A percentile compares a stretch with the other conserved stretches of the same genome.
phyloP scores from a whole-genome alignment of 352 stramenopile genomes.

The Phytophthora citrophthora region DNA sequence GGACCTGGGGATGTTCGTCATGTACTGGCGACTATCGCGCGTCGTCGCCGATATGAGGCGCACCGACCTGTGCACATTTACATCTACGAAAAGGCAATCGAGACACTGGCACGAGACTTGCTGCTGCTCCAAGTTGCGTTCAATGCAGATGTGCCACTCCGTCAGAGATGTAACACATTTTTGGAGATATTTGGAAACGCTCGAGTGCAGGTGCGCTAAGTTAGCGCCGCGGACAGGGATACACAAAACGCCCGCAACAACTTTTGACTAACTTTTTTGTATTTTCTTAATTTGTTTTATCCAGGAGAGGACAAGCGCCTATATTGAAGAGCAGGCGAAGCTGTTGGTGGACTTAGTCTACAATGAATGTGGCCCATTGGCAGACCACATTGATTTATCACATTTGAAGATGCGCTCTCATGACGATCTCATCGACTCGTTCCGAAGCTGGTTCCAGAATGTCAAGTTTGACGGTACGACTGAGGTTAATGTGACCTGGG shows the following conservation, averaged over 20 bases:
- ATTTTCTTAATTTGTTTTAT: background rate
- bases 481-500: background rate
- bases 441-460: conserved; percentile 80
- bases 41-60: conserved; percentile 43
- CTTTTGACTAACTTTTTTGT: background rate
- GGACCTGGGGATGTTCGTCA: conserved; percentile 84
- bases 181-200: conserved; percentile 95
- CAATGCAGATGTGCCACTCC: conserved; percentile 90
- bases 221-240: too few species aligned
- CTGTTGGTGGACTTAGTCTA: conserved; percentile 76
- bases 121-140: conserved; percentile 88
- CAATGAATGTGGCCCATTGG: conserved; percentile 65
- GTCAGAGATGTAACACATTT: conserved; percentile 89
- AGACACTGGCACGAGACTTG: conserved; percentile 90
- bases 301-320: conserved; percentile 81
- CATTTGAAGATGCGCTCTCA: conserved; percentile 91
- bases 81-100: conserved; percentile 84
- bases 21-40: conserved; percentile 59
- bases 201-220: conserved; percentile 68
- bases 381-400: conserved; percentile 78
- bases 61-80: conserved; percentile 85
- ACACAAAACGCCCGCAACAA: too few species aligned
- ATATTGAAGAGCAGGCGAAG: conserved; percentile 82
- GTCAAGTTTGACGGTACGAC: conserved; percentile 79
- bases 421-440: conserved; percentile 89